Evolutionary conservation across 164 flowering plant genomes (phyloP).

Genomic region (Umbellularia californica): DNA sequence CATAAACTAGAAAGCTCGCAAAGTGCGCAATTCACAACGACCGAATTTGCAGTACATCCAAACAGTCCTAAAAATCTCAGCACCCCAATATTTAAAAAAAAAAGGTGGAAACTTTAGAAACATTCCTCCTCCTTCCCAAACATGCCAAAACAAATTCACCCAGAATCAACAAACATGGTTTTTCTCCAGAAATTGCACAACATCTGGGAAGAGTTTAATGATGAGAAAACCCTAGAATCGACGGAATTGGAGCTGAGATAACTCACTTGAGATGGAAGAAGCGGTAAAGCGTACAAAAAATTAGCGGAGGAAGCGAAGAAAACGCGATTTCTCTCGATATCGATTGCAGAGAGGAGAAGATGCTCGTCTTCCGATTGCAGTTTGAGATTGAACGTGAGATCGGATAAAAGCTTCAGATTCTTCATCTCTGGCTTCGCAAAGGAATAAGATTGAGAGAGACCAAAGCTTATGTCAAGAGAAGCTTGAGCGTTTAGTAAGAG

Average conservation of each 20-base stretch:
- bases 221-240: background rate
- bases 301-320: constrained; percentile 84
- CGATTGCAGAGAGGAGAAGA: constrained; percentile 55
- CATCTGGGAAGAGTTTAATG: background rate
- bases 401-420: constrained; percentile 66
- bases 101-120: too few relatives aligned
- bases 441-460: background rate
- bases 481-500: background rate
- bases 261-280: constrained; percentile 55
- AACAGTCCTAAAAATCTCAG: too few relatives aligned
- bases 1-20: too few relatives aligned
- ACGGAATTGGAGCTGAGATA: background rate
- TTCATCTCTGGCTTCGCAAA: constrained; percentile 40
- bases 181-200: background rate
- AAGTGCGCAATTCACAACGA: too few relatives aligned
- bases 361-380: constrained; percentile 52
- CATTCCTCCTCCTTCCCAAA: too few relatives aligned
- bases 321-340: constrained; percentile 73
- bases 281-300: constrained; percentile 47
- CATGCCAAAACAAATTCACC: too few relatives aligned
- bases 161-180: background rate
- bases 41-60: too few relatives aligned
- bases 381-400: constrained; percentile 34
- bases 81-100: too few relatives aligned
- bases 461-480: background rate